Evolutionary conservation across 345 rosid genomes (phyloP).

Genomic region (Microthlaspi erraticum): DNA sequence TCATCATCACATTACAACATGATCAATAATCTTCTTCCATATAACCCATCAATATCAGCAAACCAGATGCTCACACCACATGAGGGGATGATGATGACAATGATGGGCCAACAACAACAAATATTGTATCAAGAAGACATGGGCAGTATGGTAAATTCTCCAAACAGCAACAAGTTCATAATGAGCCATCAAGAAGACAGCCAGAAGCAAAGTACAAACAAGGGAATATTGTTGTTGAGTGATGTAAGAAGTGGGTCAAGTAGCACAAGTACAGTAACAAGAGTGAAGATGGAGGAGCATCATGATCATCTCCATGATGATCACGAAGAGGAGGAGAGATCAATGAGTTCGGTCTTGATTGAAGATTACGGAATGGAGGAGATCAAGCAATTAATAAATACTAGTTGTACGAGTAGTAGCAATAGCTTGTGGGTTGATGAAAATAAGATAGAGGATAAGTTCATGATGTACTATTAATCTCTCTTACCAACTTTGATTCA

Average conservation of each 20-base stretch:
- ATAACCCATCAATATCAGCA: slow-evolving; percentile 47
- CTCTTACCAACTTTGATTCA: slow-evolving; percentile 12
- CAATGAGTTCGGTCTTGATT: slow-evolving; percentile 6
- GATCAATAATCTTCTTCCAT: slow-evolving; percentile 35
- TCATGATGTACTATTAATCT: slow-evolving; percentile 63
- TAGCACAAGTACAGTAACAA: slow-evolving; percentile 61
- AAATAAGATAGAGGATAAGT: slow-evolving; percentile 58
- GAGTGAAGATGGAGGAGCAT: slow-evolving; percentile 45
- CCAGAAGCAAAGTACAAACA: slow-evolving; percentile 47
- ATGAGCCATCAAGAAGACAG: slow-evolving; percentile 49
- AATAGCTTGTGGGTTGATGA: slow-evolving; percentile 63
- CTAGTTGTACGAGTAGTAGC: slow-evolving; percentile 50
- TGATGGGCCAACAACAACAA: slow-evolving; percentile 48
- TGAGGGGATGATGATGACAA: slow-evolving; percentile 47
- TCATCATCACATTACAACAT: slow-evolving; percentile 43
- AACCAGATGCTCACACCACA: slow-evolving; percentile 46
- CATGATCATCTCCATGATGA: slow-evolving; percentile 38
- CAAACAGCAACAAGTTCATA: slow-evolving; percentile 35
- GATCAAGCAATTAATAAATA: slow-evolving; percentile 72
- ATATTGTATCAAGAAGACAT: slow-evolving; percentile 41
- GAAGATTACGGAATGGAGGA: slow-evolving; percentile 75
- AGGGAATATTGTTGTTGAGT: slow-evolving; percentile 40
- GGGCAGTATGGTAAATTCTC: slow-evolving; percentile 42
- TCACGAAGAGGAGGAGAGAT: slow-evolving; percentile 41
- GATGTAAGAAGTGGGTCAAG: slow-evolving; percentile 67